Base-by-base conservation (phyloP, 768 basidiomycete genomes). In the Psilocybe azurescens region DNA sequence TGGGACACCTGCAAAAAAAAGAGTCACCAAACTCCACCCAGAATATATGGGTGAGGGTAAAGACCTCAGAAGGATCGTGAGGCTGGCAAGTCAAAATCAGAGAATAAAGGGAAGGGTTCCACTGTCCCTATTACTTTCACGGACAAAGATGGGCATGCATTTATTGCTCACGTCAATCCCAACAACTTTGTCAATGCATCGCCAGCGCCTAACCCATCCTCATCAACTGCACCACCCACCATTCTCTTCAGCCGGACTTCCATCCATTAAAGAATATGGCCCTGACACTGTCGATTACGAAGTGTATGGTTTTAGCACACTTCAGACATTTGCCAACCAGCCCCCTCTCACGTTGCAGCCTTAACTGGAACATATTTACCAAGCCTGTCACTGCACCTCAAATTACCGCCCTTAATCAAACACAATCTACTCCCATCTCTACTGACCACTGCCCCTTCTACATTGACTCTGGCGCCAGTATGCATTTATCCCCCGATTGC, bases 101-200 rank as follows among this genome's bases (percentile, higher is more conserved):
- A n/a, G n/a, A n/a, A 36, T 48, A 16, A 44, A 38, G 48, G 8
- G 5, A 36, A 33, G 33, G 5, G 39, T 46, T 18, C 24, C n/a
- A 48, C 51, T 18, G 39, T 54, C 16, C 16, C 10, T 9, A 29
- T 59, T 18, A 16, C 50, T n/a, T 59, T 52, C 14, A 33, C 29
- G 58, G 56, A 62, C 32, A 33, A 11, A 13, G 52, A 41, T 11
- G 58, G 59, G 0, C 28, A 53, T 29, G 61, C 48, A 1, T 46
- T 60, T n/a, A 64, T 62, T 13, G 38, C 20, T 9, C 28, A 52
- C 1, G 50, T 53, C 10, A 32, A 41, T 28, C 36, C 38, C n/a
- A n/a, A 53, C 7, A 13, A 32, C 14, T 48, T 38, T 2, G 3
- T 39, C 18, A 32, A 38, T 29, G 47, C 50, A 10, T n/a, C 6